phyloP scores from a whole-genome alignment of 2,329 filamentous ascomycete species.

The Gnomoniopsis sp. region DNA sequence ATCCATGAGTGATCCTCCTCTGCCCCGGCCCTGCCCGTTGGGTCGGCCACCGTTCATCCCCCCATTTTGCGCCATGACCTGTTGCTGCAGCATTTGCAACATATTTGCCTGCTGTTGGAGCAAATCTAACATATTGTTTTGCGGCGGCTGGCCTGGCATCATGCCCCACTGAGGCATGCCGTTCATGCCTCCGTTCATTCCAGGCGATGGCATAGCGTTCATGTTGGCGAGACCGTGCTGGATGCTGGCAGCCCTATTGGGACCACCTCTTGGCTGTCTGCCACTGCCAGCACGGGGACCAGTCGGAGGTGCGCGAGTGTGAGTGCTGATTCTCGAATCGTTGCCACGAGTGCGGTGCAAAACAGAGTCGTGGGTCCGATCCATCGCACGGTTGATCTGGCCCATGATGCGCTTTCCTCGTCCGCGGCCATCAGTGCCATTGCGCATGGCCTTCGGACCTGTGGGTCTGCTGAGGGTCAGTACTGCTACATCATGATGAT shows the following conservation, averaged over 20 bases:
- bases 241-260: conserved; percentile 48
- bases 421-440: conserved; percentile 55
- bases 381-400: conserved; percentile 79
- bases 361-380: conserved; percentile 69
- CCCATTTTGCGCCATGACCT: conserved; percentile 51
- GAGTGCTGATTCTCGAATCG: conserved; percentile 73
- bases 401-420: conserved; percentile 82
- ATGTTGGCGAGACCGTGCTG: conserved; percentile 47
- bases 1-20: conserved; percentile 66
- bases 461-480: conserved; percentile 69
- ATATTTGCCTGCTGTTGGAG: conserved; percentile 84
- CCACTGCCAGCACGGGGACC: conserved; percentile 61
- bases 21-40: conserved; percentile 35
- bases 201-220: conserved; percentile 35
- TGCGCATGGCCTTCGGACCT: conserved; percentile 92
- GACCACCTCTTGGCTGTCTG: conserved; percentile 46
- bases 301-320: conserved; percentile 66
- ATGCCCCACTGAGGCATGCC: conserved; percentile 45
- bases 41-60: conserved; percentile 38
- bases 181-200: conserved; percentile 37
- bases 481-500: conserved; percentile 15
- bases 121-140: conserved; percentile 65
- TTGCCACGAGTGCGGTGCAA: conserved; percentile 73
- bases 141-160: conserved; percentile 43
- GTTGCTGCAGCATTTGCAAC: conserved; percentile 72